Evolutionary conservation across 768 basidiomycete species (phyloP).

Genomic region (Dendrothele bispora): DNA sequence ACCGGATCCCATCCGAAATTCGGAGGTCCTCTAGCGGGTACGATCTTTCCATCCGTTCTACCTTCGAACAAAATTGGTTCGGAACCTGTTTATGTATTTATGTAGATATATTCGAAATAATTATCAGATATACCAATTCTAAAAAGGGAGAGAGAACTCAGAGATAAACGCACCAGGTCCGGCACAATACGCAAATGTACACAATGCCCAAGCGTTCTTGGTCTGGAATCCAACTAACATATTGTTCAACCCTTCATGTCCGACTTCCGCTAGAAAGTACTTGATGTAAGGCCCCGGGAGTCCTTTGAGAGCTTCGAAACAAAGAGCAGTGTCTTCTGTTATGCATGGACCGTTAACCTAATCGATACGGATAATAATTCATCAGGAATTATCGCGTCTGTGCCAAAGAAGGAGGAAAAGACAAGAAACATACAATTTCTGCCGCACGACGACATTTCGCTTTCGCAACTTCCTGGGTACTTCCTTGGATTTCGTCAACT

Average conservation of each 20-base stretch:
- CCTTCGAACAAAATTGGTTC: conserved; percentile 88
- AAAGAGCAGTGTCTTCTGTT: conserved; percentile 94
- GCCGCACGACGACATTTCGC: conserved; percentile 88
- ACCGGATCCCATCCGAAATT: conserved; percentile 91
- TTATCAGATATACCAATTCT: too few relatives aligned
- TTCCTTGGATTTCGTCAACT: conserved; percentile 96
- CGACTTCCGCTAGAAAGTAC: conserved; percentile 78
- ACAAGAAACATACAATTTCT: conserved; percentile 54
- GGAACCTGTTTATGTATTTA: conserved; percentile 31
- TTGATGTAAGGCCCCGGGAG: conserved; percentile 99
- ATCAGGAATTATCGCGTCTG: not conserved
- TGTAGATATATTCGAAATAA: not conserved
- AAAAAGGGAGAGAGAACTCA: not conserved
- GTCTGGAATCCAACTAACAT: conserved; percentile 77
- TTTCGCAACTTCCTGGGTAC: conserved; percentile 83
- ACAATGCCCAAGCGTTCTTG: conserved; percentile 83
- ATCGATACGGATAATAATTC: not conserved
- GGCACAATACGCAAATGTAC: conserved; percentile 93
- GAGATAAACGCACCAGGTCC: conserved; percentile 57
- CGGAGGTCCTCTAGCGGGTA: conserved; percentile 74
- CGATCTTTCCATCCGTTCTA: conserved; percentile 85
- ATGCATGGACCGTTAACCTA: conserved; percentile 51
- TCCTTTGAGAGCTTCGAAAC: conserved; percentile 84
- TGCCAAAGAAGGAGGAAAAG: not conserved
- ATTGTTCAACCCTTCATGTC: conserved; percentile 88